phyloP scores from a whole-genome alignment of 2,329 filamentous ascomycete species.

The Acrocalymma vagum region DNA sequence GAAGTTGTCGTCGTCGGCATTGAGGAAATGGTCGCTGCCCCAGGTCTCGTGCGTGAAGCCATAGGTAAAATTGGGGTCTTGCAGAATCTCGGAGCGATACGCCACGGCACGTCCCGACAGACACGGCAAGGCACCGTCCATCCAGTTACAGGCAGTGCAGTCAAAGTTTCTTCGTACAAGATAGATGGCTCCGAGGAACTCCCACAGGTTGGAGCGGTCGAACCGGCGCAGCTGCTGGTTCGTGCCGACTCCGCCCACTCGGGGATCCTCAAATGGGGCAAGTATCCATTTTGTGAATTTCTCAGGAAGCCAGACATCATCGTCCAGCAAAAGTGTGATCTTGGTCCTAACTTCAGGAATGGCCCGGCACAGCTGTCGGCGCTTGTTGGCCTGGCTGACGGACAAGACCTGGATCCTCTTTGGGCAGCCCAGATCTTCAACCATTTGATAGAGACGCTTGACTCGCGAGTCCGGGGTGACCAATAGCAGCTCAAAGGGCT shows the following conservation, averaged over 20 bases:
- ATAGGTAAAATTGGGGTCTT: conserved; percentile 84
- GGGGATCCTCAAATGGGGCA: conserved; percentile 85
- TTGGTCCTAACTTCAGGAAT: conserved; percentile 83
- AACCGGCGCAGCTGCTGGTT: conserved; percentile 85
- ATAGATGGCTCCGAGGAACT: conserved; percentile 91
- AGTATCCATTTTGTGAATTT: conserved; percentile 91
- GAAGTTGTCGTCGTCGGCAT: conserved; percentile 98
- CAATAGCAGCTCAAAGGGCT: conserved; percentile 78
- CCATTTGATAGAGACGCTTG: conserved; percentile 71
- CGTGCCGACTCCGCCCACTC: conserved; percentile 89
- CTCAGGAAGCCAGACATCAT: conserved; percentile 91
- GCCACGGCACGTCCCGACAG: conserved; percentile 94
- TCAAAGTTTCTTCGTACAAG: conserved; percentile 96
- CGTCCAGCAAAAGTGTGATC: conserved; percentile 93
- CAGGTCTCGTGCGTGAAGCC: conserved; percentile 89
- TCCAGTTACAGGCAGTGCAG: conserved; percentile 92
- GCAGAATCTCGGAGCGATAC: conserved; percentile 87
- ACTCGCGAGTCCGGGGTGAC: conserved; percentile 87
- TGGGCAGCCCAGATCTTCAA: conserved; percentile 49
- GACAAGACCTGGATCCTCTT: conserved; percentile 77
- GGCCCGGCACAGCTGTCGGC: conserved; percentile 89
- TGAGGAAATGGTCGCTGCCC: conserved; percentile 77
- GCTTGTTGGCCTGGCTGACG: conserved; percentile 90
- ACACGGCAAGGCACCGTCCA: conserved; percentile 95
- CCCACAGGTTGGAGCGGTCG: conserved; percentile 73